phyloP scores from a whole-genome alignment of 345 rosid species.

The Populus davidiana region DNA sequence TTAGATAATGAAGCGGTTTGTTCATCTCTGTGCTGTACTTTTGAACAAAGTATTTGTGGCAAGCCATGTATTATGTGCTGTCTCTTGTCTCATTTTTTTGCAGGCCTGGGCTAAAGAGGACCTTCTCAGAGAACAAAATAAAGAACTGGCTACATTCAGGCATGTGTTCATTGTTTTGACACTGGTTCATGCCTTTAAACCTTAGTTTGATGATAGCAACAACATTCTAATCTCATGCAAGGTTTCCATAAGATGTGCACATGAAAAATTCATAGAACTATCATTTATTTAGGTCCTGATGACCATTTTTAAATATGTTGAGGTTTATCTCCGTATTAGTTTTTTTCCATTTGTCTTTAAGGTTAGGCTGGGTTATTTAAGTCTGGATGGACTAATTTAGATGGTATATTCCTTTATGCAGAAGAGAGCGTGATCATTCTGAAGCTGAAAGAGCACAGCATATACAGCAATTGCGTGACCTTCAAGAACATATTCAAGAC shows the following conservation, averaged over 20 bases:
- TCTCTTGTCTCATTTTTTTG: conserved; percentile 11
- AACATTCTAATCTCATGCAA: background rate
- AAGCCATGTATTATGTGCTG: conserved; percentile 6
- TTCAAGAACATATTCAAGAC: conserved; percentile 88
- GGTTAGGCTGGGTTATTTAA: background rate
- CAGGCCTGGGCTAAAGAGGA: conserved; percentile 99
- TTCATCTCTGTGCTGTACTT: conserved; percentile 11
- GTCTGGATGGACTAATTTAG: conserved; percentile 1
- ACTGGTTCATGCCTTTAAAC: background rate
- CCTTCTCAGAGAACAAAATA: conserved; percentile 80
- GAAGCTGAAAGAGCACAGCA: conserved; percentile 92
- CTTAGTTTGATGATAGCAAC: background rate
- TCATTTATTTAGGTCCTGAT: background rate
- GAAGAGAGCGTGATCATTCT: conserved; percentile 97
- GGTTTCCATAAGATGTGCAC: background rate
- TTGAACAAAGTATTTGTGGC: background rate
- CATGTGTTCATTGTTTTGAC: conserved; percentile 11
- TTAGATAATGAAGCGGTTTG: conserved; percentile 85
- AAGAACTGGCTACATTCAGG: conserved; percentile 85
- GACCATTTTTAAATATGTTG: background rate
- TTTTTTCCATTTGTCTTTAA: background rate
- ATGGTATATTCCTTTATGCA: conserved; percentile 33
- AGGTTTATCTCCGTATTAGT: background rate
- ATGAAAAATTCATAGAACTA: background rate
- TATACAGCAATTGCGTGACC: conserved; percentile 69